Percentiles rank a stretch among this genome's conserved stretches.
These are phyloP conservation scores for Borovskyia barvae DNA, from an alignment of 208 protist genomes.

Conservation along the genomic window DNA sequence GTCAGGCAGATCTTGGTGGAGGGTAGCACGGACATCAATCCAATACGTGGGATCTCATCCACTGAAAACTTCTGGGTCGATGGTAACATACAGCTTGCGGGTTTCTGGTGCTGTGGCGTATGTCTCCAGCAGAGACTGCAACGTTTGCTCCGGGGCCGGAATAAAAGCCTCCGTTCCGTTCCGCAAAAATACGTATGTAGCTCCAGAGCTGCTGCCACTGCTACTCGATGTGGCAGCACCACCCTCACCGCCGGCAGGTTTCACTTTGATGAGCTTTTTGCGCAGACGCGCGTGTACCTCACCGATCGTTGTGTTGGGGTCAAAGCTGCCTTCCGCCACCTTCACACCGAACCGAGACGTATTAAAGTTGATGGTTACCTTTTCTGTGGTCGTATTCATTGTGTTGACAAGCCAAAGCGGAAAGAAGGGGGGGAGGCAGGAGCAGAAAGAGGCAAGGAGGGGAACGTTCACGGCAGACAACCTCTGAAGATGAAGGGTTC, in stretches of 20 bases:
- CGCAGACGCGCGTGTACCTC: constrained; percentile 56
- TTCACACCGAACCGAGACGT: constrained; percentile 40
- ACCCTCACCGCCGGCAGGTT: not conserved
- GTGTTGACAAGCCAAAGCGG: too few species aligned
- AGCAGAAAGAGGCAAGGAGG: too few species aligned
- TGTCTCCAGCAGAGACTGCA: constrained; percentile 47
- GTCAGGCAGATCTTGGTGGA: too few species aligned
- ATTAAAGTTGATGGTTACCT: constrained; percentile 61
- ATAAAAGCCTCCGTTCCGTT: constrained; percentile 71
- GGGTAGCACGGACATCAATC: too few species aligned
- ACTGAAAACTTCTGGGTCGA: constrained; percentile 62
- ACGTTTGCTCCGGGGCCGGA: constrained; percentile 62
- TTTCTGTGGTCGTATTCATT: constrained; percentile 26
- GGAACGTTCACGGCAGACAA: too few species aligned
- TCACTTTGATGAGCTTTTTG: constrained; percentile 50
- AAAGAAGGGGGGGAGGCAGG: too few species aligned
- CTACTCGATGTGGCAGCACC: constrained; percentile 6
- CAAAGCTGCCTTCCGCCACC: constrained; percentile 50
- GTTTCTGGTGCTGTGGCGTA: constrained; percentile 42
- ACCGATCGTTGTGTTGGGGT: constrained; percentile 56
- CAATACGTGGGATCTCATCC: constrained; percentile 35
- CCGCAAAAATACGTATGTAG: constrained; percentile 60
- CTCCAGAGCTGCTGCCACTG: constrained; percentile 3
- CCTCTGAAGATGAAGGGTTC: too few species aligned
- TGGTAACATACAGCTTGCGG: constrained; percentile 47